Evolutionary conservation across 768 basidiomycete genomes (phyloP), one percentile per base, ranked within the genome.

Genomic region (Leccinellum albellum): DNA sequence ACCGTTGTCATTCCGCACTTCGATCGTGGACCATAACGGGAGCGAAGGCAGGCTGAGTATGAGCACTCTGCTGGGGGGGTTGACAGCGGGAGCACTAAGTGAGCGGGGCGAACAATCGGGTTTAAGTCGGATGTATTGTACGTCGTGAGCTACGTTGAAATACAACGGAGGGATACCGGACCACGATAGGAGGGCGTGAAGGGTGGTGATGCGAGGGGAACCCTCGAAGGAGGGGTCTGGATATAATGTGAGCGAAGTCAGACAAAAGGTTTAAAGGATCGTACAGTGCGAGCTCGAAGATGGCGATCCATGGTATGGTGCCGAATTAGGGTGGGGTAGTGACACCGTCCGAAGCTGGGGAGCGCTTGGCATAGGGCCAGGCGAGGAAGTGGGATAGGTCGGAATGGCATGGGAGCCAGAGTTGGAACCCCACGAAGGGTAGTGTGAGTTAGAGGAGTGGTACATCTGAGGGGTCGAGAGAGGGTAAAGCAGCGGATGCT

Each of bases 261-360:
- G 5, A 40, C 28, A 2, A 32, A 20, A 13, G 6, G 13, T 28
- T 5, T 13, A 7, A 9, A 3, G 24, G 42, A 45, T 21, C 71
- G 5, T 56, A 73, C 71, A 49, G 5, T 53, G 54, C 3, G 68
- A 53, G 15, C 53, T 24, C 20, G 64, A 54, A 20, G 70, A 54
- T n/a, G 57, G 40, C 1, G 70, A 59, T 7, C 57, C 31, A 35
- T 70, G 28, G n/a, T 21, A 29, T 3, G 60, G 59, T 15, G 65
- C 49, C 8, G 72, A 61, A 44, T 72, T 72, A 12, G 70, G 70
- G 51, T 72, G 72, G 10, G 70, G 70, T 17, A 72, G 31, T 14
- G 72, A 66, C 5, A 72, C 70, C 3, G 70, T 64, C 15, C 54
- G 61, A 31, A 70, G 46, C 28, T 65, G 68, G 1, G 72, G 70